Evolutionary conservation across 805 yeast species (phyloP).

Genomic region (Nakazawaea ambrosiae): DNA sequence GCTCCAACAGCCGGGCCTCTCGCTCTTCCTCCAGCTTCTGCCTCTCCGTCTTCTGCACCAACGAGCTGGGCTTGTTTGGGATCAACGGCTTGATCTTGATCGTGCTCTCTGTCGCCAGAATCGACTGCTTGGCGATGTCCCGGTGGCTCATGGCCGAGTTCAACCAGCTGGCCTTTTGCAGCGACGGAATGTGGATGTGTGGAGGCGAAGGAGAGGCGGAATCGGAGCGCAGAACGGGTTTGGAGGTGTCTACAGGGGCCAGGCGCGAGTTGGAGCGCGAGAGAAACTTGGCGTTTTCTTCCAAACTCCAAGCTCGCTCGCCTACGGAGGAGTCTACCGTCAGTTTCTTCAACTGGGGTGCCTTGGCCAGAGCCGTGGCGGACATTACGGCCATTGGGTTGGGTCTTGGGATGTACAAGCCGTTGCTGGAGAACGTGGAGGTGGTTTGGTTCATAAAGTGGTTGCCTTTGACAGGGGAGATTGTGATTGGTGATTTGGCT

Average conservation of each 20-base stretch:
- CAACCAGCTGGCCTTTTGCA: constrained; percentile 7
- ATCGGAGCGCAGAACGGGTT: not conserved
- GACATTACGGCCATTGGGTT: constrained; percentile 13
- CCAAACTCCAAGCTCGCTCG: constrained; percentile 13
- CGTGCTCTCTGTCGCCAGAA: not conserved
- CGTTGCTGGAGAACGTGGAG: not conserved
- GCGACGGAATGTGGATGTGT: too few relatives aligned
- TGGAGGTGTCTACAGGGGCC: not conserved
- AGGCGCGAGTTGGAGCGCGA: not conserved
- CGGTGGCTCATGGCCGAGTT: constrained; percentile 6
- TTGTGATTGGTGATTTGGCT: not conserved
- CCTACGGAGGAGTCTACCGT: constrained; percentile 12
- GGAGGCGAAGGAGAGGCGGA: too few relatives aligned
- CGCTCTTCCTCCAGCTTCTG: not conserved
- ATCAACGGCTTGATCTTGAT: constrained; percentile 9
- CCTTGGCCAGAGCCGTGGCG: constrained; percentile 18
- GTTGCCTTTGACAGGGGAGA: too few relatives aligned
- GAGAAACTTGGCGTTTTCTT: constrained; percentile 11
- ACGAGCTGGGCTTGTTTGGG: constrained; percentile 9
- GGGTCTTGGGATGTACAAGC: constrained; percentile 16
- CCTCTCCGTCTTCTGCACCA: not conserved
- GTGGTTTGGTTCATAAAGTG: too few relatives aligned
- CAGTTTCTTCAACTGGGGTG: constrained; percentile 14
- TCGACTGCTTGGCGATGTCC: constrained; percentile 1
- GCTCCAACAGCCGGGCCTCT: not conserved